Evolutionary conservation across 1,284 basidiomycete species (phyloP), one percentile per base, ranked within the genome.

Genomic region (Lentinus polychrous): DNA sequence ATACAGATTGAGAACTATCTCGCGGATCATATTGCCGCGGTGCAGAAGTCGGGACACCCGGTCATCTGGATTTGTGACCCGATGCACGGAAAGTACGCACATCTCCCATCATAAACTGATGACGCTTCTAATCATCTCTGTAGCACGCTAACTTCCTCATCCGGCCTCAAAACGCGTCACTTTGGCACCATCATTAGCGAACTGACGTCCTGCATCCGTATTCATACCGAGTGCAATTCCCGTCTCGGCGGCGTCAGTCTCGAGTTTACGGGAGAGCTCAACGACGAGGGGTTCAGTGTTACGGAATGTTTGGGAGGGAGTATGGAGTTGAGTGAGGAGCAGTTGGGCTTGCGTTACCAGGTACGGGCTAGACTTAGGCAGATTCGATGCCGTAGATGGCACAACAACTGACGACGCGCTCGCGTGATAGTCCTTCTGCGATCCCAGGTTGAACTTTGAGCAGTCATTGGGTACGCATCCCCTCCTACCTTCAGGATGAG

Each of bases 51-150:
- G 1, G 78, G 79, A 1, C 94, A 98, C 63, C 84, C 87, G 2
- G 91, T 97, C 1, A 83, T 88, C 22, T 96, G 94, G 88, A 81
- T 95, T 47, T 96, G 91, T 61, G 95, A 99, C 68, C 94, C 95
- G 1, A 98, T 98, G 95, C 92, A 95, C 58, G 91, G 91, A 70
- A 94, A 94, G 88, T 89, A 59, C 54, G 86, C 71, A n/a, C 27
- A 33, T 4, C 7, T 37, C 18, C 4, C 46, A 23, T 23, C 42
- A 52, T 34, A 44, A 40, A 42, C 37, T 33, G n/a, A 34, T 37
- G 15, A 12, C 43, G 24, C 31, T 40, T 46, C 51, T 11, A 35
- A 20, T 18, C 45, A 35, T 18, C 23, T 31, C 36, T 49, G 1
- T 58, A 95, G 90, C 68, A 95, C 92, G 1, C 78, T 85, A 50